Base-by-base conservation (phyloP, 768 basidiomycete genomes). In the Leccinum pellstonianum region DNA sequence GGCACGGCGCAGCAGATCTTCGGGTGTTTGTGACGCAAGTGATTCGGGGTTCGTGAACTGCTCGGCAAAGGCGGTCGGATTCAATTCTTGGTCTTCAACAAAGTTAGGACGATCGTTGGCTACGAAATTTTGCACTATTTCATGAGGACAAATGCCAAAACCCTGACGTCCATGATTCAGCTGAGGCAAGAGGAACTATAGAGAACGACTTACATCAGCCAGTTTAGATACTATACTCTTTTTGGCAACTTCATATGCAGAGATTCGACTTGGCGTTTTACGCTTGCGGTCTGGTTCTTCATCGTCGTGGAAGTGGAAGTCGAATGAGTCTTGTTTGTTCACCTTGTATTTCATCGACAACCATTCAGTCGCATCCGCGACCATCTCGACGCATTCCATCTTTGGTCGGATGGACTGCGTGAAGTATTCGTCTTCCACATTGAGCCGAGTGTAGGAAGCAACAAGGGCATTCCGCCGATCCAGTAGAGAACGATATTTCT, bases 291-390 rank as follows among this genome's bases (percentile, higher is more conserved):
- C 75, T 17, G 68, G 73, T 15, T 77, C 76, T 54, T 86, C 86
- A 57, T 88, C 87, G 60, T 90, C 89, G 60, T 88, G 86, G 68
- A 88, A 90, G 35, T 80, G 84, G 58, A 91, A 79, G 41, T 86
- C 85, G 47, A 78, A 71, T 11, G 80, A 79, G 57, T 83, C 83
- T 65, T 85, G 81, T 70, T 89, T 86, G 71, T 83, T 83, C 62
- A 86, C 83, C 67, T 90, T 88, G 76, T 93, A 91, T 72, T 89
- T 91, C 82, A 93, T 83, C 23, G 83, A 77, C 52, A 99, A 72
- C 94, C 94, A 99, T 68, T 95, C 95, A 0, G 90, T 88, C 10
- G 90, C 85, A 66, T 99, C 97, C 3, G 91, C 87, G 21, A 95
- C 90, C 61, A 91, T 82, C 74, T 99, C 97, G 46, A 95, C 87